phyloP scores from a whole-genome alignment of 1,284 basidiomycete species.

The Filobasidium uniguttulatum region DNA sequence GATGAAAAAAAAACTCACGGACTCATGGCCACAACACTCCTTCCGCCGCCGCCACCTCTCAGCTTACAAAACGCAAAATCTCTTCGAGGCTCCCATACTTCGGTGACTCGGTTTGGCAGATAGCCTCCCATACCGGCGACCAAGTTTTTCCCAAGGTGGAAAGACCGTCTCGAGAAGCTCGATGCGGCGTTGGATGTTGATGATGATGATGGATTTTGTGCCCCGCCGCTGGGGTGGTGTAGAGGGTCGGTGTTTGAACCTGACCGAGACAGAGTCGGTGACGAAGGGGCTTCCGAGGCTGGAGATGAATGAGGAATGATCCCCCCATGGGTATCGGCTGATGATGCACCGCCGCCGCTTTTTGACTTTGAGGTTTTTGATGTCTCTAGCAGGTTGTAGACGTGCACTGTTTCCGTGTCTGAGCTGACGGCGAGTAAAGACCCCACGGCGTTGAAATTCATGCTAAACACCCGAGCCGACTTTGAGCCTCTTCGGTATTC shows the following conservation, averaged over 20 bases:
- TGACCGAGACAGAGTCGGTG: conserved; percentile 14
- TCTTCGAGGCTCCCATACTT: conserved; percentile 92
- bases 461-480: conserved; percentile 72
- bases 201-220: conserved; percentile 10
- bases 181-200: conserved; percentile 21
- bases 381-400: conserved; percentile 60
- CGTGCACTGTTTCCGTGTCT: conserved; percentile 92
- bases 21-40: conserved; percentile 73
- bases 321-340: conserved; percentile 1
- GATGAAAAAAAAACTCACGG: conserved; percentile 57
- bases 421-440: conserved; percentile 76
- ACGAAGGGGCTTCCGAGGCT: conserved; percentile 11
- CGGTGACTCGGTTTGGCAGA: conserved; percentile 76
- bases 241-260: neutral
- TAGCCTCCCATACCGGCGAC: conserved; percentile 77
- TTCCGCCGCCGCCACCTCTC: conserved; percentile 49
- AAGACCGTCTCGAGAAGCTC: conserved; percentile 44
- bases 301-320: conserved; percentile 11
- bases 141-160: conserved; percentile 64
- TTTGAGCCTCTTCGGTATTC: conserved; percentile 87
- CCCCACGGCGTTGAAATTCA: conserved; percentile 65
- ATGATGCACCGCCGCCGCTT: neutral
- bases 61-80: conserved; percentile 89
- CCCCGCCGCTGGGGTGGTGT: neutral
- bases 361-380: conserved; percentile 12